Evolutionary conservation across 2,329 filamentous ascomycete species (phyloP).

Genomic region (Fusarium anthophilum): DNA sequence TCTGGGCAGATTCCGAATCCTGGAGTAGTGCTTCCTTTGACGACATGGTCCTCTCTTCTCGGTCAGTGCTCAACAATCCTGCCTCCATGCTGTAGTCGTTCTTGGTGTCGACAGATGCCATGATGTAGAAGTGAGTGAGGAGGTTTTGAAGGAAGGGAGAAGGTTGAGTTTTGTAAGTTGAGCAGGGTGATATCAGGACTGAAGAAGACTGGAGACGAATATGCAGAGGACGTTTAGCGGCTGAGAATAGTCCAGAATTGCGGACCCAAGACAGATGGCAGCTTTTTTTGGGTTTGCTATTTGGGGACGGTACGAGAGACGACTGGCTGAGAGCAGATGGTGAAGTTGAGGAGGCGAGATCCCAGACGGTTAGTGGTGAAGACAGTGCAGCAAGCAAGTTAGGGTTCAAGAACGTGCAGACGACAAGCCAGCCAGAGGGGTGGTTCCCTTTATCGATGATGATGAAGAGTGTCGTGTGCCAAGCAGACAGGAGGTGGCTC

Average conservation of each 20-base stretch:
- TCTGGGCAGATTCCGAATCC: slow-evolving; percentile 37
- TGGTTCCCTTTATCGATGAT: slow-evolving; percentile 44
- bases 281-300: slow-evolving; percentile 36
- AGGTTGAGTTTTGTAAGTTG: slow-evolving; percentile 40
- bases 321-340: slow-evolving; percentile 37
- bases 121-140: slow-evolving; percentile 21
- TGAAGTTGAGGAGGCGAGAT: slow-evolving; percentile 35
- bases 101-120: slow-evolving; percentile 37
- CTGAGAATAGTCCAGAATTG: slow-evolving; percentile 36
- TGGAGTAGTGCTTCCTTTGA: slow-evolving; percentile 40
- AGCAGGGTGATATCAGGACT: slow-evolving; percentile 31
- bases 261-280: slow-evolving; percentile 29
- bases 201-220: slow-evolving; percentile 30
- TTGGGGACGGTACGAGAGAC: slow-evolving; percentile 30
- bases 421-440: slow-evolving; percentile 35
- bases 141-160: slow-evolving; percentile 19
- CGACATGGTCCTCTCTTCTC: slow-evolving; percentile 44
- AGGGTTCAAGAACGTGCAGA: slow-evolving; percentile 31
- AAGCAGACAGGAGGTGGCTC: slow-evolving; percentile 35
- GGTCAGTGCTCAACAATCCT: slow-evolving; percentile 42
- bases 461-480: slow-evolving; percentile 41
- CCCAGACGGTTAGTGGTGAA: slow-evolving; percentile 32
- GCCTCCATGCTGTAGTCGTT: slow-evolving; percentile 44
- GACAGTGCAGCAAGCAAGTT: slow-evolving; percentile 30
- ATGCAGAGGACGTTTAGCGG: slow-evolving; percentile 38